Evolutionary conservation across 768 basidiomycete genomes (phyloP).

Genomic region (Leccinellum rugosiceps): DNA sequence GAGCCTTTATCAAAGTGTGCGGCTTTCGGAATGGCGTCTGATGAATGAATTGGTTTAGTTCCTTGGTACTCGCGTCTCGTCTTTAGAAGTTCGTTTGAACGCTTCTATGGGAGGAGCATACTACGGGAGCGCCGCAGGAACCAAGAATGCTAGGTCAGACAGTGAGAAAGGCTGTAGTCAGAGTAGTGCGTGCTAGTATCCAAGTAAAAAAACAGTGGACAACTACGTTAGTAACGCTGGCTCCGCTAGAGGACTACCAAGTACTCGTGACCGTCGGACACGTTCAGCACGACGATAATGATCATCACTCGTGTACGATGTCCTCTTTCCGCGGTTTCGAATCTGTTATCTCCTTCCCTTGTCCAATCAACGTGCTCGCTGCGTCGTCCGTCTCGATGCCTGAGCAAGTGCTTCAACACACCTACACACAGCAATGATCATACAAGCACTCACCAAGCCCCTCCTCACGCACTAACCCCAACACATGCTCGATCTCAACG

Average conservation of each 20-base stretch:
- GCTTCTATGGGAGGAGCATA: no score
- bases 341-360: conserved; percentile 78
- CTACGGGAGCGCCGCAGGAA: no score
- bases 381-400: conserved; percentile 85
- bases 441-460: conserved; percentile 57
- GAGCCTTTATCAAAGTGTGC: no score
- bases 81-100: no score
- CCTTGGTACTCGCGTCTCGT: no score
- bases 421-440: not conserved
- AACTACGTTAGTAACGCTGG: not conserved
- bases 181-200: no score
- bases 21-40: no score
- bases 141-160: no score
- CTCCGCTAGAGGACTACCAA: no score
- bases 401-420: conserved; percentile 21
- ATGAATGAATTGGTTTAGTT: no score
- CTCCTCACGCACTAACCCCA: conserved; percentile 84
- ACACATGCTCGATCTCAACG: conserved; percentile 92
- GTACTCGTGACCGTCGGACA: not conserved
- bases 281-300: not conserved
- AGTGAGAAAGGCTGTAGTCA: no score
- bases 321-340: conserved; percentile 91
- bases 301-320: conserved; percentile 75
- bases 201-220: not conserved
- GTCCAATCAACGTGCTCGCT: conserved; percentile 77